Conservation (phyloP, 2,329 filamentous ascomycete genomes). For the Colletotrichum truncatum region DNA sequence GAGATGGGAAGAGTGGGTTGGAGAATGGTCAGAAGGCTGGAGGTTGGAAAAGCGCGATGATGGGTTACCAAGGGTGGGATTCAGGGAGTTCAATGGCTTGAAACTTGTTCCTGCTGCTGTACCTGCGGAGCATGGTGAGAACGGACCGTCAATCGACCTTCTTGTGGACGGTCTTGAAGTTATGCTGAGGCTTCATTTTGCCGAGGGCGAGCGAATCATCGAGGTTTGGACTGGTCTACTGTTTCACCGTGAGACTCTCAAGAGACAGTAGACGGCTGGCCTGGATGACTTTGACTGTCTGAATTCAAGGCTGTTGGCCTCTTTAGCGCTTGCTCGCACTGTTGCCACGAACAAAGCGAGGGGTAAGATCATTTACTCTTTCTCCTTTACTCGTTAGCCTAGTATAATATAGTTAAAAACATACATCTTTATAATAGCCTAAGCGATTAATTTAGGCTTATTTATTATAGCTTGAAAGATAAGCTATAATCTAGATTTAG, state of each 20-base stretch:
- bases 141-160: conserved; percentile 2
- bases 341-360: no score
- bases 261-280: background rate
- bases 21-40: conserved; percentile 5
- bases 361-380: no score
- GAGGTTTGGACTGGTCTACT: conserved; percentile 13
- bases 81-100: background rate
- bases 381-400: no score
- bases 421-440: no score
- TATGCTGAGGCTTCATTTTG: conserved; percentile 1
- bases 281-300: no score
- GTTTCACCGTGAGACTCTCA: background rate
- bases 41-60: background rate
- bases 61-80: background rate
- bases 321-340: no score
- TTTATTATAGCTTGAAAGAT: no score
- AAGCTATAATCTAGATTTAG: no score
- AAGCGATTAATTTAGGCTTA: no score
- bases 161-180: background rate
- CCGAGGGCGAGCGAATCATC: background rate
- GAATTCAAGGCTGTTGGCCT: no score
- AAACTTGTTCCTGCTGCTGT: conserved; percentile 5
- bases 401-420: no score
- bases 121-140: background rate
- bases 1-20: conserved; percentile 4